Evolutionary conservation across 129 eudicot genomes (phyloP).

Genomic region (Gnaphalium uliginosum): DNA sequence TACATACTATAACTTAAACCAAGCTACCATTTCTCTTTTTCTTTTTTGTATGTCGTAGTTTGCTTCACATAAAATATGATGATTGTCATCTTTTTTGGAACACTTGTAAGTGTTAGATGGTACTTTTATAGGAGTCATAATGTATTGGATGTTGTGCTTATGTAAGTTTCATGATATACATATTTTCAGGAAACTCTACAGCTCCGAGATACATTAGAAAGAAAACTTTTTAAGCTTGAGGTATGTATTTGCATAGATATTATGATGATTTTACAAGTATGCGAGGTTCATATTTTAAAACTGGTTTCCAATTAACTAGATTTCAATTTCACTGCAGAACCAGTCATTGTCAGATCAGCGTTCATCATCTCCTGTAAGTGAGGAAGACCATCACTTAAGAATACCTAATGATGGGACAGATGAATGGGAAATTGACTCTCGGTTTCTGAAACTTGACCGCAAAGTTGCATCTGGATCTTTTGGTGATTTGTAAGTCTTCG

Average conservation of each 20-base stretch:
- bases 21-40: neutral
- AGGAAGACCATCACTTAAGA: constrained; percentile 52
- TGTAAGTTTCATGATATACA: neutral
- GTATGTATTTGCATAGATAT: constrained; percentile 38
- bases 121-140: neutral
- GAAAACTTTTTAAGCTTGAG: constrained; percentile 66
- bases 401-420: constrained; percentile 95
- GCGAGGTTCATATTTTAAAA: constrained; percentile 2
- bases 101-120: neutral
- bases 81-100: neutral
- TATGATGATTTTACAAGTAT: neutral
- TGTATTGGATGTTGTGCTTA: neutral
- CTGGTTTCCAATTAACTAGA: neutral
- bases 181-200: constrained; percentile 74
- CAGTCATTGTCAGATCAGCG: constrained; percentile 57
- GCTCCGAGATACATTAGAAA: constrained; percentile 64
- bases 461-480: constrained; percentile 97
- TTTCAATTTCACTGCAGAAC: constrained; percentile 49
- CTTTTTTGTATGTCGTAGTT: neutral
- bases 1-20: neutral
- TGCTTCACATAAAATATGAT: neutral
- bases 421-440: constrained; percentile 96
- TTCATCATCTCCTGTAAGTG: constrained; percentile 43
- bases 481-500: constrained; percentile 88
- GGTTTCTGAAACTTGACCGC: constrained; percentile 62